Conservation (phyloP, 805 yeast species). For the Monosporozyma servazzii region DNA sequence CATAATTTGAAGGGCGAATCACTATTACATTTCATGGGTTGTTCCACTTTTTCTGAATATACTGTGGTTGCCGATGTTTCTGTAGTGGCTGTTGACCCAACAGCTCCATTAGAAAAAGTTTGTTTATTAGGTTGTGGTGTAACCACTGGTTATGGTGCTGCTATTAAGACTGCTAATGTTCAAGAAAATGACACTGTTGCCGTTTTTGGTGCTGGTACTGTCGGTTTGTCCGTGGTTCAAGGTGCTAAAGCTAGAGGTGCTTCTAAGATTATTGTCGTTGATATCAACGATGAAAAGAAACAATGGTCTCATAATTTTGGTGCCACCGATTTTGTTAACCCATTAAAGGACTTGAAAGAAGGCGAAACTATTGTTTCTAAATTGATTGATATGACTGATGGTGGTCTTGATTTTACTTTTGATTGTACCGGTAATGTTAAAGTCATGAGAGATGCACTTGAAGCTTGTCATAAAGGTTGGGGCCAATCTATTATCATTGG, state of each 20-base stretch:
- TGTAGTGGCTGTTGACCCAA: conserved; percentile 79
- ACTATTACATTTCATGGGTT: conserved; percentile 92
- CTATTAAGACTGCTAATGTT: conserved; percentile 80
- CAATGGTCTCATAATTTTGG: conserved; percentile 85
- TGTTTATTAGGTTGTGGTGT: conserved; percentile 97
- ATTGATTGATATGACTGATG: conserved; percentile 84
- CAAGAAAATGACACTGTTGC: conserved; percentile 90
- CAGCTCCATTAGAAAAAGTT: conserved; percentile 76
- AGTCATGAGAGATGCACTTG: conserved; percentile 94
- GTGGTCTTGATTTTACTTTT: conserved; percentile 92
- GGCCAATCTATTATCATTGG: conserved; percentile 93
- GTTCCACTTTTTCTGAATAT: conserved; percentile 93
- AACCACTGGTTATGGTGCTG: conserved; percentile 98
- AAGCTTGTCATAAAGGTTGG: conserved; percentile 99
- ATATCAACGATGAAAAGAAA: conserved; percentile 75
- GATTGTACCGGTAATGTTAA: conserved; percentile 96
- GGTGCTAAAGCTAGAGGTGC: conserved; percentile 87
- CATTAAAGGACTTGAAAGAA: conserved; percentile 54
- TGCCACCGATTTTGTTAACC: conserved; percentile 91
- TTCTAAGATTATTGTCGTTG: conserved; percentile 72
- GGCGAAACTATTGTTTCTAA: conserved; percentile 74
- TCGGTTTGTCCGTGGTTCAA: conserved; percentile 91
- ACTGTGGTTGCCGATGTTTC: conserved; percentile 98
- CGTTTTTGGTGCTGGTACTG: conserved; percentile 96
- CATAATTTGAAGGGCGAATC: conserved; percentile 70